Base-by-base conservation (phyloP, 345 rosid genomes). In the Citrus sp. region DNA sequence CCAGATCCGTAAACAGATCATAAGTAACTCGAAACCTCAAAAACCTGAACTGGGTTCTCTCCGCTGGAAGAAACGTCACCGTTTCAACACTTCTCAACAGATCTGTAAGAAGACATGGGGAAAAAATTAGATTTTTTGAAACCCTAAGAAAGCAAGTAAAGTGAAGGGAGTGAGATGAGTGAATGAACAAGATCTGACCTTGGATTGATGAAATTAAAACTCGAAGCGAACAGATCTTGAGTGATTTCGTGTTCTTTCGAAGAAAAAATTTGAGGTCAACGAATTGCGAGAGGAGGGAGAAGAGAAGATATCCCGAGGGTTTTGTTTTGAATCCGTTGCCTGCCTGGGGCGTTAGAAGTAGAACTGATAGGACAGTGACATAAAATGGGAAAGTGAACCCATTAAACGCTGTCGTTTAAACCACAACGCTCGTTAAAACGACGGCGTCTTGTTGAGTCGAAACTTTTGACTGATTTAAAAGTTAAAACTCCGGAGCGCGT, bases 1-100 rank as follows among this genome's bases (percentile, higher is more conserved):
- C 77, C 90, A 84, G 92, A 91, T 91, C 91, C 85, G 87, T 35
- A 73, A 67, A 79, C 78, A 83, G 67, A 85, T 75, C 88, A 83
- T 78, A 79, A 86, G 79, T 51, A 85, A 88, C 86, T 81, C 46
- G 37, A 51, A 84, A 66, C 79, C 84, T 49, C 14, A 81, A 51
- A 42, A 25, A 22, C 37, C 56, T 55, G 55, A 55, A 67, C 73
- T 37, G 79, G 46, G 37, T 66, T 55, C 24, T n/a, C 54, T 4
- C 30, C 4, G 25, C 28, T 22, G 46, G 22, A 7, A 7, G 5
- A 73, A 73, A 37, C 34, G 34, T 42, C 46, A 60, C 12, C 63
- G 73, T 58, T 64, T 46, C 19, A 34, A 40, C 32, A 5, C 7
- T 2, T 61, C 8, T 6, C 7, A 21, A 13, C 74, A 77, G 85